phyloP scores from a whole-genome alignment of 352 stramenopile genomes.

The Pythium plurisporium region DNA sequence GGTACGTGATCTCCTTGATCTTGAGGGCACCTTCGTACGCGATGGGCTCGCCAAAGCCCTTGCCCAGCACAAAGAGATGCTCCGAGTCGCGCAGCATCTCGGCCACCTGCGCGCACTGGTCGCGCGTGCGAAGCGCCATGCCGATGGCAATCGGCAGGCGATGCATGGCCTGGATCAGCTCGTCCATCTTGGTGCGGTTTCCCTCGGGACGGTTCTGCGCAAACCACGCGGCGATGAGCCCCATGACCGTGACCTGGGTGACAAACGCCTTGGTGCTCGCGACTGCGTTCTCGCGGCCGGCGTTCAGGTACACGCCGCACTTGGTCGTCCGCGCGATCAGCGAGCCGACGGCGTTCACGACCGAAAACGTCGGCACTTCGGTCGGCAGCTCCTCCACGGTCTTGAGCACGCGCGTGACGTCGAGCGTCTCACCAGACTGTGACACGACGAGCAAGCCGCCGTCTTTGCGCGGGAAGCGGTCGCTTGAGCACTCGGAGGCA shows the following conservation, averaged over 20 bases:
- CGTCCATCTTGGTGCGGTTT: slow-evolving; percentile 80
- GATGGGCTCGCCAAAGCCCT: slow-evolving; percentile 92
- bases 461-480: slow-evolving; percentile 86
- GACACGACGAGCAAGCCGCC: slow-evolving; percentile 94
- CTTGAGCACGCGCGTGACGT: slow-evolving; percentile 94
- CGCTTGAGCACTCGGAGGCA: slow-evolving; percentile 87
- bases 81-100: slow-evolving; percentile 86
- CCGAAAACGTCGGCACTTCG: slow-evolving; percentile 86
- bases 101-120: slow-evolving; percentile 90
- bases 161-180: slow-evolving; percentile 95
- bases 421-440: slow-evolving; percentile 97
- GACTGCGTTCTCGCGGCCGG: slow-evolving; percentile 96
- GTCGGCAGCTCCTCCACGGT: slow-evolving; percentile 67
- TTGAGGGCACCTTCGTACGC: slow-evolving; percentile 97
- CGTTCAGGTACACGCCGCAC: slow-evolving; percentile 97
- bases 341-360: slow-evolving; percentile 97
- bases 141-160: slow-evolving; percentile 97
- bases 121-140: slow-evolving; percentile 93
- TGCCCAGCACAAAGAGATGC: slow-evolving; percentile 95
- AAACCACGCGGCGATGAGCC: slow-evolving; percentile 89
- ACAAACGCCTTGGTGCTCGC: slow-evolving; percentile 99
- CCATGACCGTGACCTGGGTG: slow-evolving; percentile 93
- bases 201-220: slow-evolving; percentile 84
- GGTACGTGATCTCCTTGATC: slow-evolving; percentile 99
- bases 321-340: slow-evolving; percentile 93